Percentiles rank a stretch among this genome's conserved stretches.
These are phyloP conservation scores for Ceratocystis alfenasii DNA, from an alignment of 2,329 filamentous ascomycete genomes.

Conservation along the genomic window DNA sequence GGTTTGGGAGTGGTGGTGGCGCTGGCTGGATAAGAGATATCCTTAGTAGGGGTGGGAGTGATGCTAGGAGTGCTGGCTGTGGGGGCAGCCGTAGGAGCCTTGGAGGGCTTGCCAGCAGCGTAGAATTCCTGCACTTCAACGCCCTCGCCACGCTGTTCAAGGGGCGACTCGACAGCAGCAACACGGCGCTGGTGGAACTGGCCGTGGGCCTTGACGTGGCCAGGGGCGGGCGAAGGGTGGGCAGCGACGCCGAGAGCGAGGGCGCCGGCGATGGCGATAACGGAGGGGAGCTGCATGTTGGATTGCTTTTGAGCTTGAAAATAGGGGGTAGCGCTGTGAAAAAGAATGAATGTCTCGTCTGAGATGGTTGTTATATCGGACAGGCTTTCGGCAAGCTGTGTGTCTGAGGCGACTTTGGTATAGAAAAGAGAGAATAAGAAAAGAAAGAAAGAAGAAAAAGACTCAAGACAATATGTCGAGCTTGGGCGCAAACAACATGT, in stretches of 20 bases:
- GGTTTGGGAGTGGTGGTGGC: constrained; percentile 20
- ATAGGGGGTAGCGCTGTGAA: background rate
- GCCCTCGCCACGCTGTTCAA: constrained; percentile 12
- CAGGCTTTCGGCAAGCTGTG: background rate
- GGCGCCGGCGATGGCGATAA: constrained; percentile 32
- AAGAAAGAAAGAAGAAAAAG: constrained; percentile 16
- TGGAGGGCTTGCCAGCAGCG: constrained; percentile 29
- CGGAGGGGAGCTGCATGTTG: constrained; percentile 35
- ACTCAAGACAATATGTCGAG: constrained; percentile 3
- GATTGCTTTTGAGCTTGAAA: background rate
- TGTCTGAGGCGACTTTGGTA: constrained; percentile 11
- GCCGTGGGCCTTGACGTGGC: constrained; percentile 28
- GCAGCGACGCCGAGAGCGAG: constrained; percentile 31
- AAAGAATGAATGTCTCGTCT: constrained; percentile 12
- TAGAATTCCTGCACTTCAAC: constrained; percentile 27
- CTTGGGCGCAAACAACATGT: background rate
- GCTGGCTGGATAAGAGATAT: constrained; percentile 11
- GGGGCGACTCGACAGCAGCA: constrained; percentile 25
- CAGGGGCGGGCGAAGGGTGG: constrained; percentile 32
- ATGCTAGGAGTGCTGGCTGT: constrained; percentile 24
- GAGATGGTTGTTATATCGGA: constrained; percentile 9
- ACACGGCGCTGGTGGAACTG: constrained; percentile 28
- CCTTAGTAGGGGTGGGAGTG: constrained; percentile 21
- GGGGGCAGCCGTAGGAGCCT: constrained; percentile 7
- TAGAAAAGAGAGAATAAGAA: constrained; percentile 11